These are phyloP conservation scores for Fusarium neocosmosporiellum DNA, from an alignment of 2,329 filamentous ascomycete species.

Conservation along the genomic window DNA sequence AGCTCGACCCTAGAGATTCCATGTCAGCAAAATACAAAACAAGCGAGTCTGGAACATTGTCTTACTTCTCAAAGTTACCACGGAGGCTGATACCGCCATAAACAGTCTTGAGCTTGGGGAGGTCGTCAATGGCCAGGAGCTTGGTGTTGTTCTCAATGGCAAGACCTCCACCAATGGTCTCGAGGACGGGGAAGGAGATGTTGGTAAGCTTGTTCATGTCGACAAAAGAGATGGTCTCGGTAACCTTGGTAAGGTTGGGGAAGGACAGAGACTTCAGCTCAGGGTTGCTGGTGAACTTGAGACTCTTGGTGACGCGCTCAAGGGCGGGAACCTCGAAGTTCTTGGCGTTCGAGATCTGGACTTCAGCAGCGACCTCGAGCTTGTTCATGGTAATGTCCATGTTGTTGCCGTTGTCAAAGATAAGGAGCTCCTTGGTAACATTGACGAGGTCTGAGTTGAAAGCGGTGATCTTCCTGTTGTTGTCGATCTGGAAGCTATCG, in stretches of 20 bases:
- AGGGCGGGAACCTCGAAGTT: constrained; percentile 80
- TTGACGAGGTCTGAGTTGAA: constrained; percentile 84
- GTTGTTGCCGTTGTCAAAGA: constrained; percentile 82
- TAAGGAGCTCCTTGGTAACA: constrained; percentile 75
- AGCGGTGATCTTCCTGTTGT: constrained; percentile 83
- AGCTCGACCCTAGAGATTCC: constrained; percentile 71
- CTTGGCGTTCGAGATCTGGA: constrained; percentile 78
- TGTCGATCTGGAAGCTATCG: constrained; percentile 82
- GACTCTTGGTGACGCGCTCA: constrained; percentile 76
- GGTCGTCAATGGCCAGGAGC: constrained; percentile 72
- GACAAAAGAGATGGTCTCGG: constrained; percentile 67
- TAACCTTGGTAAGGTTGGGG: constrained; percentile 77
- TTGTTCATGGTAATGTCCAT: constrained; percentile 81
- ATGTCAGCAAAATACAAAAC: constrained; percentile 8
- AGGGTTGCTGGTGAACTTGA: constrained; percentile 84
- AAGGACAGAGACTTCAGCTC: constrained; percentile 70
- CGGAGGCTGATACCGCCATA: constrained; percentile 85
- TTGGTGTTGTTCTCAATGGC: constrained; percentile 91
- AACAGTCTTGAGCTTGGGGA: constrained; percentile 76
- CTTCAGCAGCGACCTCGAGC: constrained; percentile 68
- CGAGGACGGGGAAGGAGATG: constrained; percentile 78
- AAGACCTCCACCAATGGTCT: constrained; percentile 79
- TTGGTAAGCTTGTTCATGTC: constrained; percentile 74
- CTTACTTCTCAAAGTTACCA: constrained; percentile 86
- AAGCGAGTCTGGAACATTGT: constrained; percentile 33